Evolutionary conservation across 1,139 yeast species (phyloP), one percentile per base, ranked within the genome.

Genomic region (Spathaspora sp.): DNA sequence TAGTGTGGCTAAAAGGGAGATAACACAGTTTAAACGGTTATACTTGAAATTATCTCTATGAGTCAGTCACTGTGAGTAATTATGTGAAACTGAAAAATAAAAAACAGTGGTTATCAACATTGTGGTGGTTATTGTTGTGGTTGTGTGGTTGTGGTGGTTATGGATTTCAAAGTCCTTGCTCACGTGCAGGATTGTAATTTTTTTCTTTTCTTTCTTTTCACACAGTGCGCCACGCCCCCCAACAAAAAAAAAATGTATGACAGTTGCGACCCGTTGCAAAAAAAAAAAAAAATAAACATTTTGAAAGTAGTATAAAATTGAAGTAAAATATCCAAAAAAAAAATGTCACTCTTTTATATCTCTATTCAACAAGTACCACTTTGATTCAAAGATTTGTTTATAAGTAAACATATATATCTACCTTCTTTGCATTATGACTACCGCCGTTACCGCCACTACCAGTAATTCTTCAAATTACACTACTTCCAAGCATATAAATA

Each of bases 101-200:
- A 25, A 3, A 27, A 13, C 25, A n/a, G 34, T 26, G 24, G 26
- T 20, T 26, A n/a, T 24, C n/a, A 13, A 13, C 4, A 16, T 8
- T 26, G 36, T 29, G 17, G 42, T 31, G 36, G 38, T 40, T 10
- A 13, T 7, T 27, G 41, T 17, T n/a, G 34, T 16, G 18, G 36
- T 29, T 4, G 11, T 16, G 37, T 39, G 42, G 31, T 38, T 38
- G 43, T 34, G 33, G 34, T 31, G 29, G 34, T n/a, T 41, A 25
- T 34, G 29, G 29, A 13, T 24, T 2, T 24, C 23, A 24, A 24
- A 31, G 23, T 26, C 16, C 16, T 16, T 10, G 20, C 15, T 17
- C 43, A 41, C 43, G 43, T 41, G 43, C 24, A 9, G 18, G n/a
- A 18, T 13, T 9, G 39, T 25, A 36, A 41, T 41, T 41, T 26